These are phyloP conservation scores for Coemansia sp. DNA, from an alignment of 192 early-diverging fungal genomes.

Conservation along the genomic window DNA sequence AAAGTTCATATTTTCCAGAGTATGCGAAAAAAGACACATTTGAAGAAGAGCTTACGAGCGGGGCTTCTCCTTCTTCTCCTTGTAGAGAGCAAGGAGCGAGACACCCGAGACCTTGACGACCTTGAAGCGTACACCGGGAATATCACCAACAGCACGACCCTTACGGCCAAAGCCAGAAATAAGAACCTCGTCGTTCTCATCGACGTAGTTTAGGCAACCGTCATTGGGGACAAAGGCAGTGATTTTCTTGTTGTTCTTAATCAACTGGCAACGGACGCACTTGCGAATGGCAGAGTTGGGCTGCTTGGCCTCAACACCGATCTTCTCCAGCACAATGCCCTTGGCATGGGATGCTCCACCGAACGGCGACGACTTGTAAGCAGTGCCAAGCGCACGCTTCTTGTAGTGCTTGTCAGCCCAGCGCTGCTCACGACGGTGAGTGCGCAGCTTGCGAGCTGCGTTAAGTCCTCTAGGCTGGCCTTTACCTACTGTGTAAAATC, in stretches of 20 bases:
- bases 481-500: conserved; percentile 35
- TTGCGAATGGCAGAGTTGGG: conserved; percentile 99
- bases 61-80: conserved; percentile 99
- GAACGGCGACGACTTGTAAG: conserved; percentile 98
- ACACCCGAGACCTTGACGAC: conserved; percentile 99
- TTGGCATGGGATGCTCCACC: conserved; percentile 99
- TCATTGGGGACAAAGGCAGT: conserved; percentile 99
- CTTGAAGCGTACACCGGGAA: conserved; percentile 99
- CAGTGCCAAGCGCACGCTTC: conserved; percentile 96
- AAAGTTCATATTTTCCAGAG: conserved; percentile 8
- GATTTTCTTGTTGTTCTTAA: conserved; percentile 99
- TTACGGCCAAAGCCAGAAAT: conserved; percentile 99
- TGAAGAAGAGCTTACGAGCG: conserved; percentile 66
- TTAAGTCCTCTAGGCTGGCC: conserved; percentile 98
- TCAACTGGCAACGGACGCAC: conserved; percentile 99
- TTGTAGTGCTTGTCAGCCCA: conserved; percentile 99
- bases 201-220: conserved; percentile 99
- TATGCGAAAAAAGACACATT: background rate
- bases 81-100: conserved; percentile 97
- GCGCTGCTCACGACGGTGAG: conserved; percentile 94
- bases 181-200: conserved; percentile 99
- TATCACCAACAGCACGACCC: conserved; percentile 99
- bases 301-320: conserved; percentile 99
- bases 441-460: conserved; percentile 97
- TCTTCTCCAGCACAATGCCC: conserved; percentile 99